Evolutionary conservation across 805 yeast species (phyloP).

Genomic region (Pichia occidentalis): DNA sequence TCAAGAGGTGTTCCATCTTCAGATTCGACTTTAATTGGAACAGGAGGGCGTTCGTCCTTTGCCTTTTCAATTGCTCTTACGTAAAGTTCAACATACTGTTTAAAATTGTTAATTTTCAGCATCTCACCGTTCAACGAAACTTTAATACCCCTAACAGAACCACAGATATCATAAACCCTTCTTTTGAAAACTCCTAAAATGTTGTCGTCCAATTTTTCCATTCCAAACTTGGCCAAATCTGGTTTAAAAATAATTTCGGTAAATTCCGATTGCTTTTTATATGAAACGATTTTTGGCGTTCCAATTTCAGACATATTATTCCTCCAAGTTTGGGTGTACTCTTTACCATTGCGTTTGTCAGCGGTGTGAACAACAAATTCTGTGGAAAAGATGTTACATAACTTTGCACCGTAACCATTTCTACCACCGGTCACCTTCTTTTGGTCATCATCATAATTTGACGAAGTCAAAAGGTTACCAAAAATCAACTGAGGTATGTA

Average conservation of each 20-base stretch:
- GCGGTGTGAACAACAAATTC: conserved; percentile 86
- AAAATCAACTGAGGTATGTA: conserved; percentile 95
- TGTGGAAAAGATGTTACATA: conserved; percentile 92
- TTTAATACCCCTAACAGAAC: conserved; percentile 78
- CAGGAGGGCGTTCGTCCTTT: conserved; percentile 28
- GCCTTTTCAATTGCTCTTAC: conserved; percentile 64
- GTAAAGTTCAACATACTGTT: conserved; percentile 82
- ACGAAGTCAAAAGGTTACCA: conserved; percentile 90
- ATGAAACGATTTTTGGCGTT: conserved; percentile 62
- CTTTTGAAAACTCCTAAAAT: conserved; percentile 78
- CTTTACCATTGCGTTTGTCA: conserved; percentile 54
- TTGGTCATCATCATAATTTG: conserved; percentile 92
- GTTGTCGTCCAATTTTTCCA: conserved; percentile 80
- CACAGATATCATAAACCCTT: conserved; percentile 93
- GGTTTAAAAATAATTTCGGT: conserved; percentile 87
- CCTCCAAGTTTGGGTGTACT: conserved; percentile 80
- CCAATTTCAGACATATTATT: conserved; percentile 76
- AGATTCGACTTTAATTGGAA: conserved; percentile 11
- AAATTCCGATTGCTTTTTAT: conserved; percentile 60
- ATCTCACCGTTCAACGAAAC: conserved; percentile 73
- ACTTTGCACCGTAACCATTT: conserved; percentile 96
- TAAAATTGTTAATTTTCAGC: conserved; percentile 67
- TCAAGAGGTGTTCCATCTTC: conserved; percentile 5
- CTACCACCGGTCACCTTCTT: conserved; percentile 98
- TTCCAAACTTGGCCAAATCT: conserved; percentile 74